Evolutionary conservation across 2,329 filamentous ascomycete species (phyloP).

Genomic region (Fusarium subglutinans): DNA sequence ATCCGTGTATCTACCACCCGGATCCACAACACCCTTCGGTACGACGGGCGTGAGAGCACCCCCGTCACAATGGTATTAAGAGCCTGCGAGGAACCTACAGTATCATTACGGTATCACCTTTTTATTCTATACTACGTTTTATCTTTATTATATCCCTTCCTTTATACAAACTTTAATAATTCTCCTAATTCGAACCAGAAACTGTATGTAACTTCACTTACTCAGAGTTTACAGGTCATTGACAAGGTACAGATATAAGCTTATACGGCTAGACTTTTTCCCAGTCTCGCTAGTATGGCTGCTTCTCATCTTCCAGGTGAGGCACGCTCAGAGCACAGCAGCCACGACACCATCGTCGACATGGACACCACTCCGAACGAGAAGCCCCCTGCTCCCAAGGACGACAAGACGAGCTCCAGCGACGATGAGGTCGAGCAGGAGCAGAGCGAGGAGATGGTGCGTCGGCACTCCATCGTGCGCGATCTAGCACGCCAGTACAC

Average conservation of each 20-base stretch:
- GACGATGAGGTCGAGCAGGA: constrained; percentile 8
- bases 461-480: constrained; percentile 33
- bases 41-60: constrained; percentile 5
- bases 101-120: neutral
- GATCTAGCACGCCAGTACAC: constrained; percentile 32
- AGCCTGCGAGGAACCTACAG: constrained; percentile 5
- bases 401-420: constrained; percentile 7
- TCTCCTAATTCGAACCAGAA: constrained; percentile 10
- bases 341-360: constrained; percentile 31
- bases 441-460: constrained; percentile 22
- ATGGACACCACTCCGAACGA: constrained; percentile 14
- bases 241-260: constrained; percentile 1
- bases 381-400: constrained; percentile 2
- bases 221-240: neutral
- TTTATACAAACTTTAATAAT: constrained; percentile 5
- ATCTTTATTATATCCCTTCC: neutral
- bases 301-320: constrained; percentile 7
- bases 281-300: constrained; percentile 25
- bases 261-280: neutral
- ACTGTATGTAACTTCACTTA: neutral
- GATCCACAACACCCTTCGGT: constrained; percentile 14
- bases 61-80: constrained; percentile 24
- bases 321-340: constrained; percentile 23
- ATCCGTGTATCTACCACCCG: constrained; percentile 16
- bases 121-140: neutral